These are phyloP conservation scores for Trichoderma hamatum DNA, from an alignment of 2,329 filamentous ascomycete species.

Conservation along the genomic window DNA sequence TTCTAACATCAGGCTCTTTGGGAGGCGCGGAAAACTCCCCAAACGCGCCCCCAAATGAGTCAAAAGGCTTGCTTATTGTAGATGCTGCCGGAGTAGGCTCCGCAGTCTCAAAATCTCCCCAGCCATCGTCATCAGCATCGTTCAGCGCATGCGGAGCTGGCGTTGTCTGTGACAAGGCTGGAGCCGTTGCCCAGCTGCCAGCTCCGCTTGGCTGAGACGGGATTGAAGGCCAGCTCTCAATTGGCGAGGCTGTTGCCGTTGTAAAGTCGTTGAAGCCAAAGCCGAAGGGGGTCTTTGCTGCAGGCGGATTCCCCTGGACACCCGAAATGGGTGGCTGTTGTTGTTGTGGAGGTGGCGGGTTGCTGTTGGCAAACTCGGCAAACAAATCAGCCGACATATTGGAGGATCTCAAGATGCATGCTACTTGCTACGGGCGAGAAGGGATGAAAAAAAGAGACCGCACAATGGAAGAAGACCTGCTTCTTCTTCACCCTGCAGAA, in stretches of 20 bases:
- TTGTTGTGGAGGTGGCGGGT: conserved; percentile 35
- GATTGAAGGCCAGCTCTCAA: conserved; percentile 41
- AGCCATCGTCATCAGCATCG: conserved; percentile 55
- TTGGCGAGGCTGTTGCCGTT: conserved; percentile 29
- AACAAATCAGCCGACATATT: conserved; percentile 68
- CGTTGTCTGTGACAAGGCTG: conserved; percentile 20
- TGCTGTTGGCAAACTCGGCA: conserved; percentile 55
- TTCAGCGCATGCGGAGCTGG: conserved; percentile 15
- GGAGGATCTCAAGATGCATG: conserved; percentile 6
- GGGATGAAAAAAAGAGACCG: neutral
- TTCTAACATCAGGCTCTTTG: conserved; percentile 26
- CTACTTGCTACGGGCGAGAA: neutral
- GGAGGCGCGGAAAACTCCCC: neutral
- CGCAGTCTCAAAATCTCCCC: conserved; percentile 69
- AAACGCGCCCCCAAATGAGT: conserved; percentile 4
- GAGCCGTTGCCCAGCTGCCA: conserved; percentile 30
- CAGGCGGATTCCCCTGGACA: conserved; percentile 27
- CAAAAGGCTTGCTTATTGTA: conserved; percentile 6
- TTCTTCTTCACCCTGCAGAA: neutral
- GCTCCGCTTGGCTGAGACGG: conserved; percentile 32
- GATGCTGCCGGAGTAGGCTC: conserved; percentile 36
- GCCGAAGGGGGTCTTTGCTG: conserved; percentile 37
- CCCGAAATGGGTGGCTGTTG: neutral
- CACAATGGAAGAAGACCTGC: neutral
- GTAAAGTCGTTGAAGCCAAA: conserved; percentile 30